Evolutionary conservation across 2,329 filamentous ascomycete species (phyloP).

Genomic region (Fusarium austroafricanum): DNA sequence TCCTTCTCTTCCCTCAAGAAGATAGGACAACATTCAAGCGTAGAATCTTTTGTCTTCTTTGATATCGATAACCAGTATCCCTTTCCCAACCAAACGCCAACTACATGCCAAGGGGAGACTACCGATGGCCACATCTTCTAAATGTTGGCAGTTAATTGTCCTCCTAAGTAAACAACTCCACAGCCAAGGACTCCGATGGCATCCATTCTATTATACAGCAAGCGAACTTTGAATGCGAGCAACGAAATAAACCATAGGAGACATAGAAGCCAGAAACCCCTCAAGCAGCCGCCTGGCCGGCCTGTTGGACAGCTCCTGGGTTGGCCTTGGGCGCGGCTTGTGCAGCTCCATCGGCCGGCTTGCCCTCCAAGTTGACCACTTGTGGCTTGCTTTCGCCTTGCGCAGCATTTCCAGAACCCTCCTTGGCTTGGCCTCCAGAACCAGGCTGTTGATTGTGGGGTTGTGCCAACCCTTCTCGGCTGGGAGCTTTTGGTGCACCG

Average conservation of each 20-base stretch:
- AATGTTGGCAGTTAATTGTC: conserved; percentile 6
- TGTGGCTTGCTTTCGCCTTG: conserved; percentile 22
- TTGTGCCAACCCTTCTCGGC: conserved; percentile 27
- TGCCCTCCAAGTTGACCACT: conserved; percentile 21
- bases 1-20: background rate
- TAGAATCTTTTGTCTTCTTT: conserved; percentile 13
- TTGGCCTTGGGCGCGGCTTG: conserved; percentile 21
- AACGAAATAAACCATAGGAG: background rate
- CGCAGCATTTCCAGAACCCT: conserved; percentile 15
- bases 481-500: conserved; percentile 30
- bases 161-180: background rate
- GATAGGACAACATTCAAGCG: background rate
- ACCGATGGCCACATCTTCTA: conserved; percentile 9
- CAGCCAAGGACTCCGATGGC: conserved; percentile 21
- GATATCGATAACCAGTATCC: conserved; percentile 19
- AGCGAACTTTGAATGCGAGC: background rate
- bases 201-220: conserved; percentile 40
- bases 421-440: conserved; percentile 17
- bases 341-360: conserved; percentile 13
- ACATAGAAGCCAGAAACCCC: background rate
- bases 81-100: conserved; percentile 42
- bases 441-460: conserved; percentile 27
- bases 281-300: conserved; percentile 30
- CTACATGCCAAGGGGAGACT: conserved; percentile 21
- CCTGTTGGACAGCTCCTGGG: conserved; percentile 14